Percentiles rank a stretch among this genome's conserved stretches.
phyloP scores from a whole-genome alignment of 257 asterid genomes.

The Salvia rosmarinus region DNA sequence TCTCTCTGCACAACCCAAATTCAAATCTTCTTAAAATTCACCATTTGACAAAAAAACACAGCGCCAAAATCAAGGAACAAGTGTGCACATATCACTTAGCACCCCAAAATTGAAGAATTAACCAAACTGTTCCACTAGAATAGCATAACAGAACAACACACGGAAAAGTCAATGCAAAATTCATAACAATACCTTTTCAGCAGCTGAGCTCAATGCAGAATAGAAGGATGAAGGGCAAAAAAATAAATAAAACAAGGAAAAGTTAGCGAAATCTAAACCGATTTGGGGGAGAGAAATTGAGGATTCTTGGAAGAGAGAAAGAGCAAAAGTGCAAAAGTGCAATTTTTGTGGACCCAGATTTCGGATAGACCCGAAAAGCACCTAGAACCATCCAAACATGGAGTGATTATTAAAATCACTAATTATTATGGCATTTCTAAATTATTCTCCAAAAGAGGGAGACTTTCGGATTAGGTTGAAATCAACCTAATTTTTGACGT shows the following conservation, averaged over 20 bases:
- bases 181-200: conserved; percentile 14
- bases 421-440: conserved; percentile 16
- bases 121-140: background rate
- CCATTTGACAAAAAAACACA: conserved; percentile 25
- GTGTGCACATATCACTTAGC: conserved; percentile 17
- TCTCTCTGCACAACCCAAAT: background rate
- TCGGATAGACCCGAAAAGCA: conserved; percentile 47
- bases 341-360: conserved; percentile 58
- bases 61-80: conserved; percentile 2
- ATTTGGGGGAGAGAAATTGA: conserved; percentile 16
- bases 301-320: conserved; percentile 30
- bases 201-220: conserved; percentile 29
- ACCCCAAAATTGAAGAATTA: background rate
- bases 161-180: background rate
- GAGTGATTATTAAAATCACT: conserved; percentile 30
- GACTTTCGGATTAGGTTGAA: conserved; percentile 15
- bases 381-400: conserved; percentile 40
- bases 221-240: background rate
- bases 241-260: background rate
- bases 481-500: conserved; percentile 3
- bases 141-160: background rate
- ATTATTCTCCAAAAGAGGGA: conserved; percentile 12
- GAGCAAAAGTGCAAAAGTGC: conserved; percentile 59
- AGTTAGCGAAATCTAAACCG: conserved; percentile 17
- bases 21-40: conserved; percentile 12